Base-by-base conservation (phyloP, 768 basidiomycete genomes). In the Russula sp. region DNA sequence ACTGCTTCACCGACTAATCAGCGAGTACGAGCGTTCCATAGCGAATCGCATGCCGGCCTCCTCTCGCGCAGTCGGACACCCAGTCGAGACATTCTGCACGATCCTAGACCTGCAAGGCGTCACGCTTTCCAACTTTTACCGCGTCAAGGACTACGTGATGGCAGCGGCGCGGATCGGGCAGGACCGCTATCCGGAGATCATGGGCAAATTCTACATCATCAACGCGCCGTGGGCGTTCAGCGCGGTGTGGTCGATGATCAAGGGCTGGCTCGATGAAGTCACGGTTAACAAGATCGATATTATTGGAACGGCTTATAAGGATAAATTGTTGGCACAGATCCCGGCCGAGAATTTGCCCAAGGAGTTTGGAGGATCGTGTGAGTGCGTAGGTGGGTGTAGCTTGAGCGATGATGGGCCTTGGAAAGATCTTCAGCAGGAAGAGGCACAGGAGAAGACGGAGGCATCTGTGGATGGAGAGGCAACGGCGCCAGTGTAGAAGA, bases 121-220 rank as follows among this genome's bases (percentile, higher is more conserved):
- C 46, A 80, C 82, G 11, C 73, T 98, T 66, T 75, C 82, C 66
- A 85, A 85, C 73, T 98, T 98, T 74, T 94, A 88, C 75, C 84
- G 83, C 72, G 94, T 98, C 77, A 95, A 92, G 78, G 90, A 92
- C 76, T 96, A 94, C 79, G 89, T 98, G 49, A 82, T 80, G 66
- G 75, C 83, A 24, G 90, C 94, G 0, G 78, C 89, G 0, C 72
- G 74, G 30, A 88, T 99, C 75, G 92, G 92, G 13, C 94, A 97
- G 75, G 84, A 97, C 78, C 81, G 89, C 69, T 98, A 94, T 75
- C 92, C 94, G 1, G 92, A 96, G 75, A 85, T 82, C 69, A 93
- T 98, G 96, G 96, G 96, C 79, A 92, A 91, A 74, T 98, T 99
- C 80, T 99, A 92, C 81, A 94, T 98, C 82, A 90, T 97, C 83